These are phyloP conservation scores for Phytophthora megakarya DNA, from an alignment of 352 stramenopile genomes.

Conservation along the genomic window DNA sequence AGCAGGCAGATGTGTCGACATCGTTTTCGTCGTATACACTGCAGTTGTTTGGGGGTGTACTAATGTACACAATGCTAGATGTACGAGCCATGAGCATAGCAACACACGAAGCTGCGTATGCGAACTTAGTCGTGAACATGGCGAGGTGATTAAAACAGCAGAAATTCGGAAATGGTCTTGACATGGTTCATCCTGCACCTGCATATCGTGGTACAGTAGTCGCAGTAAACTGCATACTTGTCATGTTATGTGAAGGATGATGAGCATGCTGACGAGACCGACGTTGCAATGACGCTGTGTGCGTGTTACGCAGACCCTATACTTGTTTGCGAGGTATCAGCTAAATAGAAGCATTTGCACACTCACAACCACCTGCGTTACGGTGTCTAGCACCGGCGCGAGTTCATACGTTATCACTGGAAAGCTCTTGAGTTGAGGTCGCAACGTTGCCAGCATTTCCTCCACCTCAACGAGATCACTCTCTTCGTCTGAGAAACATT, in stretches of 20 bases:
- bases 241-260: neutral
- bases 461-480: slow-evolving; percentile 51
- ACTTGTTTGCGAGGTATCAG: too few relatives aligned
- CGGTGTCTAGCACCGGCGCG: slow-evolving; percentile 50
- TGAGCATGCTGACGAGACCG: slow-evolving; percentile 9
- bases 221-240: slow-evolving; percentile 3
- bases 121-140: slow-evolving; percentile 18
- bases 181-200: too few relatives aligned
- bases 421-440: slow-evolving; percentile 42
- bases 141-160: neutral
- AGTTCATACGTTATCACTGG: slow-evolving; percentile 56
- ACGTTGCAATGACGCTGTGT: slow-evolving; percentile 15
- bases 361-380: slow-evolving; percentile 60
- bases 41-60: slow-evolving; percentile 19
- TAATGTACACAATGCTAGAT: slow-evolving; percentile 16
- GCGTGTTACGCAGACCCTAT: too few relatives aligned
- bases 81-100: neutral
- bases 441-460: slow-evolving; percentile 37
- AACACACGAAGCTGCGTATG: slow-evolving; percentile 2
- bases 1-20: too few relatives aligned
- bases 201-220: too few relatives aligned
- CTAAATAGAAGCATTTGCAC: slow-evolving; percentile 49
- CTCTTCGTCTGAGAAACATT: slow-evolving; percentile 43
- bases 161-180: neutral
- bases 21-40: too few relatives aligned